Conservation (phyloP, 805 yeast species). For the Saturnispora sekii region DNA sequence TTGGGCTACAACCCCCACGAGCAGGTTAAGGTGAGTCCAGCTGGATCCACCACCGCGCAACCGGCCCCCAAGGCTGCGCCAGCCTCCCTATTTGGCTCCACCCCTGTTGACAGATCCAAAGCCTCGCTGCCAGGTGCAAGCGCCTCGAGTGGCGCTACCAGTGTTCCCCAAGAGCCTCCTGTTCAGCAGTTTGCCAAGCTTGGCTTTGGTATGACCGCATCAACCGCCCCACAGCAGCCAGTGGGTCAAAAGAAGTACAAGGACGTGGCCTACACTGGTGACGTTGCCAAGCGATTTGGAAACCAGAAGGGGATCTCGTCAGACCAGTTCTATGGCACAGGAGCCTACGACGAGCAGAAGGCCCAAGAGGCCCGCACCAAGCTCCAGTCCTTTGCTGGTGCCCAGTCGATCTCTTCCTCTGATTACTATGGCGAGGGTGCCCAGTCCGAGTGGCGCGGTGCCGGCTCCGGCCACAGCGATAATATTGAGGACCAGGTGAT, state of each 20-base stretch:
- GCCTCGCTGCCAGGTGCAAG: not conserved
- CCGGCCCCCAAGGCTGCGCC: slow-evolving; percentile 20
- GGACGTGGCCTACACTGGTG: slow-evolving; percentile 53
- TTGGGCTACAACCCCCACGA: slow-evolving; percentile 42
- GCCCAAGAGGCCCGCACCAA: slow-evolving; percentile 76
- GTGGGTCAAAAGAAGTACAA: slow-evolving; percentile 21
- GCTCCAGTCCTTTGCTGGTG: slow-evolving; percentile 72
- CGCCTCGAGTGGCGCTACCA: not conserved
- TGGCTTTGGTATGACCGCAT: slow-evolving; percentile 83
- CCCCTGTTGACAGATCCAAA: slow-evolving; percentile 1
- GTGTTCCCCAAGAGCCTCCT: slow-evolving; percentile 29
- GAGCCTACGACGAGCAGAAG: slow-evolving; percentile 66
- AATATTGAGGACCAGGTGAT: slow-evolving; percentile 45
- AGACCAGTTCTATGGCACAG: slow-evolving; percentile 89
- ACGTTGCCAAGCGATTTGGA: slow-evolving; percentile 71
- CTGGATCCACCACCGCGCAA: slow-evolving; percentile 12
- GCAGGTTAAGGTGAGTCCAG: slow-evolving; percentile 6
- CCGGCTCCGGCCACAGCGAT: slow-evolving; percentile 15
- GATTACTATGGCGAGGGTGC: slow-evolving; percentile 80
- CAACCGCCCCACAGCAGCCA: slow-evolving; percentile 35
- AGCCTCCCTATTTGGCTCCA: slow-evolving; percentile 7
- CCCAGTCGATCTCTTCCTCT: slow-evolving; percentile 84
- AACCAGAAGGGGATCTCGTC: slow-evolving; percentile 90
- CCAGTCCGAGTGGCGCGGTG: slow-evolving; percentile 15
- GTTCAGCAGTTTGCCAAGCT: slow-evolving; percentile 69